Base-by-base conservation (phyloP, 2,329 filamentous ascomycete genomes). In the Aspergillus pseudotamarii region DNA sequence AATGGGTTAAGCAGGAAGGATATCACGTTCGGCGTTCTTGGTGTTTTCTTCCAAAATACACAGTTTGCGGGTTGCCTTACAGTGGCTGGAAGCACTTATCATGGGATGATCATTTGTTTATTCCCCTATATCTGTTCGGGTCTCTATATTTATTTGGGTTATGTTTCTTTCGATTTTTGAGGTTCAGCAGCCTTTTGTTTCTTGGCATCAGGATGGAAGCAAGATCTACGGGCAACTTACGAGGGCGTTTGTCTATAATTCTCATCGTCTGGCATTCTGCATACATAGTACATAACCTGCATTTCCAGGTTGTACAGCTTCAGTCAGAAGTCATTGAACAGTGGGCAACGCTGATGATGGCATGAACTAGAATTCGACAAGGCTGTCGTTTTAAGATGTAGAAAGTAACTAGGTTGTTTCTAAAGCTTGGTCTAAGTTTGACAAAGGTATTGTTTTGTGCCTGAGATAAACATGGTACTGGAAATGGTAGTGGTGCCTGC, bases 1-100 rank as follows among this genome's bases (percentile, higher is more conserved):
- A 19, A 43, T 48, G 51, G 48, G 38, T 57, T 65, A 60, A 64
- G 63, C 64, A 61, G 55, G 61, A 59, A 58, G 56, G 62, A 57
- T 60, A 60, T 64, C 23, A 62, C 56, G 43, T 54, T 54, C 30
- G 58, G 61, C 28, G 64, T 59, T 28, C 34, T 51, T 38, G 28
- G 23, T 30, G 45, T 54, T 26, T 26, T 26, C 53, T 46, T 63
- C 26, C 28, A 30, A 57, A 26, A 12, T 32, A 51, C 48, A 32
- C 8, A 32, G 28, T 51, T 41, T 32, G 26, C 28, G 28, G 48
- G 48, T 38, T 41, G 51, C 32, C 32, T 21, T 38, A 55, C 32
- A 38, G 51, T 55, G 34, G 51, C 32, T 55, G 51, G 34, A 55
- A 55, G 51, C 51, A 23, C 51, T 36, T 54, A 30, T 51, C 26